Conservation (phyloP, 805 yeast genomes). For the Saccharomycopsis amapae region DNA sequence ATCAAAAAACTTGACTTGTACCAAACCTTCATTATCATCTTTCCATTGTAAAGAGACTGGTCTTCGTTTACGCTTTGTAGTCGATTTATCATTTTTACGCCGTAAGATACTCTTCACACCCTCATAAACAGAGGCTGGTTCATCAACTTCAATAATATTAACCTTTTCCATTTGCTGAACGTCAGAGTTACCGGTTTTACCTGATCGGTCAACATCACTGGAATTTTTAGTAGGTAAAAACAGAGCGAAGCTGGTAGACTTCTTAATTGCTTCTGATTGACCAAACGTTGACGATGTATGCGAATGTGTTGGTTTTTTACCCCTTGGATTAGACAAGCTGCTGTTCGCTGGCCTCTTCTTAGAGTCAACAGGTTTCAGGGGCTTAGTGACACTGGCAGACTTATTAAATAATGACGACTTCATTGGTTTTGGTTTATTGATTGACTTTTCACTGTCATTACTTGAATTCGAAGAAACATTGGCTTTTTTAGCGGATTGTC, state of each 20-base stretch:
- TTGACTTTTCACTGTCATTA: too few species aligned
- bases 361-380: too few species aligned
- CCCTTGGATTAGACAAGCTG: background rate
- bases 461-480: too few species aligned
- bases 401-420: too few species aligned
- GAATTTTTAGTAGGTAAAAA: slow-evolving; percentile 10
- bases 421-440: too few species aligned
- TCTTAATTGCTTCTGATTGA: slow-evolving; percentile 2
- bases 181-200: too few species aligned
- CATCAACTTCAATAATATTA: slow-evolving; percentile 18
- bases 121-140: slow-evolving; percentile 4
- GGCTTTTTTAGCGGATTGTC: too few species aligned
- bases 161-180: too few species aligned
- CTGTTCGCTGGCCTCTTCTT: too few species aligned
- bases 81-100: slow-evolving; percentile 15
- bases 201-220: background rate
- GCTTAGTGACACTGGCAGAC: too few species aligned
- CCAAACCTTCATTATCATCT: slow-evolving; percentile 7
- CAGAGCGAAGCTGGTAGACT: slow-evolving; percentile 16
- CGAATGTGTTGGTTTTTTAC: slow-evolving; percentile 9
- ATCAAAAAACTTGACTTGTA: slow-evolving; percentile 12
- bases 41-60: slow-evolving; percentile 17
- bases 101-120: slow-evolving; percentile 20
- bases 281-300: slow-evolving; percentile 11
- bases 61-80: slow-evolving; percentile 19